Evolutionary conservation across 768 basidiomycete genomes (phyloP).

Genomic region (Leccinum subgranulosum): DNA sequence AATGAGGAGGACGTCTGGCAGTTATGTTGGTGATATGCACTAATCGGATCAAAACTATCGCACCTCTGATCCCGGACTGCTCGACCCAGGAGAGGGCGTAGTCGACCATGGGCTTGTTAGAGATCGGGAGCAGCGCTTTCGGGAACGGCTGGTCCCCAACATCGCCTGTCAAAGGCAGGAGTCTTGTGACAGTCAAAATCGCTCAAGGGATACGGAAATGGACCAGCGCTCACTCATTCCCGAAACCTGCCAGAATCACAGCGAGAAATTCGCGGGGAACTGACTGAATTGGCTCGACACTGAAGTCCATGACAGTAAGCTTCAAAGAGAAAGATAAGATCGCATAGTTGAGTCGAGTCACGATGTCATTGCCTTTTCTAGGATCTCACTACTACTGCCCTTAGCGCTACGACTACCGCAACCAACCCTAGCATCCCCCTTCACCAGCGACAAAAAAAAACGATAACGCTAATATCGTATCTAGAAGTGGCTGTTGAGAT

Average conservation of each 20-base stretch:
- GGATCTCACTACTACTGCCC: constrained; percentile 1
- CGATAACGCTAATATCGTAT: neutral
- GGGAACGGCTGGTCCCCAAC: constrained; percentile 80
- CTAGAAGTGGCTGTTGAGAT: neutral
- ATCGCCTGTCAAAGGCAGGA: constrained; percentile 70
- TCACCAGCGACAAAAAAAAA: neutral
- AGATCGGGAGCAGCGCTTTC: constrained; percentile 85
- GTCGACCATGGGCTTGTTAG: constrained; percentile 84
- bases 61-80: constrained; percentile 80
- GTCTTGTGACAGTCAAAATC: constrained; percentile 39
- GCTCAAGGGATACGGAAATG: neutral
- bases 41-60: constrained; percentile 10
- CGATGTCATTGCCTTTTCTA: constrained; percentile 20
- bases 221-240: constrained; percentile 65
- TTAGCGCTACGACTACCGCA: neutral
- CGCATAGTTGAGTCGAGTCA: neutral
- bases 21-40: constrained; percentile 6
- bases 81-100: constrained; percentile 85
- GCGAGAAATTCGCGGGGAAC: constrained; percentile 80
- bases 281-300: constrained; percentile 48
- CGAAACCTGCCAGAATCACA: constrained; percentile 86
- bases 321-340: neutral
- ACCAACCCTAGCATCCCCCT: neutral
- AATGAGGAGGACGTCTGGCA: constrained; percentile 78
- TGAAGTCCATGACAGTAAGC: constrained; percentile 55